These are phyloP conservation scores for Podaxis sp. DNA, from an alignment of 768 basidiomycete genomes.

Conservation along the genomic window DNA sequence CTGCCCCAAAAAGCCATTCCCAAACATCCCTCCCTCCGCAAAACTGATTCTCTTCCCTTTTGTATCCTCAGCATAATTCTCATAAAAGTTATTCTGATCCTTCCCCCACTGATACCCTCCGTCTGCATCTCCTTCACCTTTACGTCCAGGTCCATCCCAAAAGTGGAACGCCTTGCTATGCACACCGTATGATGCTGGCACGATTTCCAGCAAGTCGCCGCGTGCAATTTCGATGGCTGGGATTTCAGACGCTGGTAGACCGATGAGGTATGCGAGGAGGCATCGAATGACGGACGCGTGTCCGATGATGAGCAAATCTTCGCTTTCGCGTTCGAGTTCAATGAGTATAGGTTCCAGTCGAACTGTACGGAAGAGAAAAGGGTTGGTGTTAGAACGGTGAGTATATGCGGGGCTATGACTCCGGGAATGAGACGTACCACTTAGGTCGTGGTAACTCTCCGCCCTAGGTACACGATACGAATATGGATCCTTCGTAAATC, in stretches of 20 bases:
- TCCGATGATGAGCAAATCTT: slow-evolving; percentile 94
- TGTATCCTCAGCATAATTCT: slow-evolving; percentile 83
- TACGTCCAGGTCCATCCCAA: slow-evolving; percentile 84
- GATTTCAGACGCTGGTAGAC: slow-evolving; percentile 92
- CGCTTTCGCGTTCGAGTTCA: slow-evolving; percentile 91
- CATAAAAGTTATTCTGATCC: slow-evolving; percentile 82
- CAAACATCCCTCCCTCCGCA: slow-evolving; percentile 18
- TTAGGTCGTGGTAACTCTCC: slow-evolving; percentile 96
- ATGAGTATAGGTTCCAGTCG: slow-evolving; percentile 91
- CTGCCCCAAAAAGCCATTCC: neutral
- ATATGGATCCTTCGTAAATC: slow-evolving; percentile 92
- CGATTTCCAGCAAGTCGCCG: slow-evolving; percentile 93
- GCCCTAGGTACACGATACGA: slow-evolving; percentile 88
- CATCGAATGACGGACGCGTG: slow-evolving; percentile 98
- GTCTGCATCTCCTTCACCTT: slow-evolving; percentile 34
- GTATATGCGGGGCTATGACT: neutral
- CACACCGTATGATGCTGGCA: slow-evolving; percentile 87
- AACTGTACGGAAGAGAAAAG: slow-evolving; percentile 49
- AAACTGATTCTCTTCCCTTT: slow-evolving; percentile 53
- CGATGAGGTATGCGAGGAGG: slow-evolving; percentile 89
- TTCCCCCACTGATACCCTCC: slow-evolving; percentile 32
- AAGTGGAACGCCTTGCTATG: slow-evolving; percentile 89
- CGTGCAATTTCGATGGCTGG: slow-evolving; percentile 97
- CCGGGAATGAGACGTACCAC: slow-evolving; percentile 43
- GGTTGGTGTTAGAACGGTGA: neutral